A percentile compares a stretch with the other conserved stretches of the same genome.
Evolutionary conservation across 2,329 filamentous ascomycete species (phyloP).

Genomic region (Cadophora luteo-olivacea): DNA sequence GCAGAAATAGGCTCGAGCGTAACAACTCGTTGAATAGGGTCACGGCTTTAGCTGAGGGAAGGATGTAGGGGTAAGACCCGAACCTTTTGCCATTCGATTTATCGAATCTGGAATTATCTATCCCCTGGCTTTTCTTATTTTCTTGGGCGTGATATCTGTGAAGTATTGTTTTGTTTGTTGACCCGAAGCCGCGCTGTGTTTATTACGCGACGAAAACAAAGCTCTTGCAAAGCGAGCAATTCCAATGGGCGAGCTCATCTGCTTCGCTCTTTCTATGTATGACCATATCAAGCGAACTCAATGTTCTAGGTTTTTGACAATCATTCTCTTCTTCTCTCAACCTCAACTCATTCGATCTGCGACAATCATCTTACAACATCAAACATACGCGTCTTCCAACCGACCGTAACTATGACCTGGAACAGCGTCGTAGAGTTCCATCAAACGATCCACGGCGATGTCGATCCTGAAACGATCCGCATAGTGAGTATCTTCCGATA

Average conservation of each 20-base stretch:
- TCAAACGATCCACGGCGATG: neutral
- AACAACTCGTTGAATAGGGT: neutral
- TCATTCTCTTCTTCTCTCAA: no score
- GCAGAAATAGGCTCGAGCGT: neutral
- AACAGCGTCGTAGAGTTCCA: constrained; percentile 7
- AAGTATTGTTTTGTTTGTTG: no score
- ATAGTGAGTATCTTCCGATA: neutral
- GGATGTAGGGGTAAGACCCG: neutral
- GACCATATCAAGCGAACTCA: no score
- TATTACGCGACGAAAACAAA: neutral
- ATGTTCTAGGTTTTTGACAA: no score
- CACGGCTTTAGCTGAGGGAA: constrained; percentile 2
- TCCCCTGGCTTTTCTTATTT: neutral
- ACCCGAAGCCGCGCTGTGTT: neutral
- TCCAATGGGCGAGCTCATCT: neutral
- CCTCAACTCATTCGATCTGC: no score
- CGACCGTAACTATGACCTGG: no score
- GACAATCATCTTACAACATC: no score
- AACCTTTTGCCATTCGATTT: constrained; percentile 9
- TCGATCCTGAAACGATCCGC: neutral
- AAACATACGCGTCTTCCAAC: no score
- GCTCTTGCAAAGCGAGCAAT: neutral
- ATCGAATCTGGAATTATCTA: neutral
- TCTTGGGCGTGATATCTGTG: no score
- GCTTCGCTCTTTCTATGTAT: neutral